Base-by-base conservation (phyloP, 768 basidiomycete species). In the Gloeophyllum trabeum region DNA sequence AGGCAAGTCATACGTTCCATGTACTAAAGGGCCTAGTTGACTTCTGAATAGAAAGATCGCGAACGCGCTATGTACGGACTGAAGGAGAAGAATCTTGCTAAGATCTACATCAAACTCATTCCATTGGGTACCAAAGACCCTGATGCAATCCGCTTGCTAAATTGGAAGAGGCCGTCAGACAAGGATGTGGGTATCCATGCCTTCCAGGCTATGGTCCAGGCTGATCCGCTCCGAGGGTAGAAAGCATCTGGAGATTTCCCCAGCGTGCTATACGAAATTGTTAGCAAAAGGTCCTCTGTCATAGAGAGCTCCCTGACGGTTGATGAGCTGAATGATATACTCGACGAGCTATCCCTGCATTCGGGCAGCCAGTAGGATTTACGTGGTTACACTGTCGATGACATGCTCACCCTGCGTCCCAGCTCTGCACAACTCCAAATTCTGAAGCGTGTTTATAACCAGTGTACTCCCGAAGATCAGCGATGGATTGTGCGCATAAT, bases 401-500 rank as follows among this genome's bases (percentile, higher is more conserved):
- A 21, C 39, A 24, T 44, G 13, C 38, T 60, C 42, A 54, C 47
- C 24, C 28, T 22, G 4, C 3, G n/a, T 45, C 24, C 5, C 52
- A 96, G 91, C 21, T 81, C 86, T 16, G 52, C 73, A 7, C 87
- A 93, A 51, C 73, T 79, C 3, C 82, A 73, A 39, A 75, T 91
- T 21, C 57, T 97, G 47, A 77, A 82, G 48, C 73, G 82, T 2
- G 58, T 96, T 2, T 83, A 85, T 50, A 83, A 87, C 52, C 74
- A 75, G 34, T 66, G 81, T 20, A 94, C 92, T 1, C 68, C 93
- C 0, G 76, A 81, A 43, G 93, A 98, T 54, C 93, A 96, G 54
- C 76, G 79, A 38, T 99, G 96, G 96, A 80, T 99, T 43, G 81
- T 88, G n/a, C 76, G 91, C 5, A 89, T 99, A 56, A 86, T 99